These are phyloP conservation scores for Rhipidocladum racemiflorum DNA, from an alignment of 176 grass and related monocot species.

Conservation along the genomic window DNA sequence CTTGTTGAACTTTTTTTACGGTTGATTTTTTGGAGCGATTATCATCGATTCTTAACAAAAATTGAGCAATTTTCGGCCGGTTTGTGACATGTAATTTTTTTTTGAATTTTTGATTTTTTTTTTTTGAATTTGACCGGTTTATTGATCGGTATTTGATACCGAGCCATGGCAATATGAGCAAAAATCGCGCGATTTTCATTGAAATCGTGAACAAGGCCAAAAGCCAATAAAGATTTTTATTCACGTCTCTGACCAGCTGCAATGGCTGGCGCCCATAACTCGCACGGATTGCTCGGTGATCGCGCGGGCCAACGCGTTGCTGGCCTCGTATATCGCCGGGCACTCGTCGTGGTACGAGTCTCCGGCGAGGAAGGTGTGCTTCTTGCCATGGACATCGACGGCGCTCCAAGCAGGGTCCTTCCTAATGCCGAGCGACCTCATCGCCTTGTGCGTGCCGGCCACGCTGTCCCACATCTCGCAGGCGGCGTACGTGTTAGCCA, in stretches of 20 bases:
- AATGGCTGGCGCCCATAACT: background rate
- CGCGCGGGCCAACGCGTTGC: slow-evolving; percentile 33
- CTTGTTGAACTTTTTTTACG: too few relatives aligned
- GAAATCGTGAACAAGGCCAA: background rate
- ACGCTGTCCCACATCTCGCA: slow-evolving; percentile 54
- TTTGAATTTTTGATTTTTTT: too few relatives aligned
- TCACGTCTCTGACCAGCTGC: background rate
- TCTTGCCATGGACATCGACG: slow-evolving; percentile 41
- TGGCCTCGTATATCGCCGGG: slow-evolving; percentile 42
- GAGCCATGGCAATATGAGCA: too few relatives aligned
- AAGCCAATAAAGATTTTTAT: background rate
- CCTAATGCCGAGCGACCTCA: slow-evolving; percentile 45
- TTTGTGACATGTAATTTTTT: too few relatives aligned
- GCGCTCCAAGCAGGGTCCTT: slow-evolving; percentile 61
- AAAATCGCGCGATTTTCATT: too few relatives aligned
- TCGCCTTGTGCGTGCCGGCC: slow-evolving; percentile 36
- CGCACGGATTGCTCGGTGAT: slow-evolving; percentile 13
- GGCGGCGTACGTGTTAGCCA: slow-evolving; percentile 55
- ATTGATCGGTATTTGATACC: too few relatives aligned
- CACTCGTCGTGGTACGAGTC: slow-evolving; percentile 47
- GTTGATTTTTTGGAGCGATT: too few relatives aligned
- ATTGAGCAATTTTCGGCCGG: too few relatives aligned
- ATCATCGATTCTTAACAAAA: too few relatives aligned
- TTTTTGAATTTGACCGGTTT: too few relatives aligned
- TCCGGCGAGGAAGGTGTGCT: slow-evolving; percentile 43